Conservation (phyloP, 345 rosid species). For the Citrus sp. region DNA sequence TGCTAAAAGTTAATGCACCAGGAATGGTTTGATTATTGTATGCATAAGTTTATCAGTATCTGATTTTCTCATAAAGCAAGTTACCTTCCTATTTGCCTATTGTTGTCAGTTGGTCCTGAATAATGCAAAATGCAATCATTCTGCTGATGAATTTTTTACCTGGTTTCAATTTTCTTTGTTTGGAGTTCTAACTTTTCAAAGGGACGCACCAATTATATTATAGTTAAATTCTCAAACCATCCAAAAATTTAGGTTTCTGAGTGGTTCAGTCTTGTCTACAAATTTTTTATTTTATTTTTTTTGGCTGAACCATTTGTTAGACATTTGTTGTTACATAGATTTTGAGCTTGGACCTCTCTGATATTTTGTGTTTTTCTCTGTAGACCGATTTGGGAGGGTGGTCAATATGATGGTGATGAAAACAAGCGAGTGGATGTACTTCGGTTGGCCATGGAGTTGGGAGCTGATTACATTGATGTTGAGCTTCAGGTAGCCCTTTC, state of each 20-base stretch:
- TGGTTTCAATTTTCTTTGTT: not conserved
- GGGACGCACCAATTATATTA: not conserved
- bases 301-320: not conserved
- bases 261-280: not conserved
- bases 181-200: not conserved
- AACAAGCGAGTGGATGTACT: constrained; percentile 56
- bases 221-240: not conserved
- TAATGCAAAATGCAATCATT: not conserved
- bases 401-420: constrained; percentile 87
- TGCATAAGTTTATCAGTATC: not conserved
- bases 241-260: not conserved
- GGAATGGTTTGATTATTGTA: not conserved
- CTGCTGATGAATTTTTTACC: not conserved
- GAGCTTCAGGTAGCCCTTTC: constrained; percentile 75
- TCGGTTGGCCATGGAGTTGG: constrained; percentile 79
- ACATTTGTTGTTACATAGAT: not conserved
- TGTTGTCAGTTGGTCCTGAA: not conserved
- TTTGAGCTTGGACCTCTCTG: constrained; percentile 7
- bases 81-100: not conserved
- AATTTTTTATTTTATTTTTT: not conserved
- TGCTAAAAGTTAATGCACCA: not conserved
- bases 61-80: not conserved
- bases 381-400: constrained; percentile 98
- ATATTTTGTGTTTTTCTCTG: constrained; percentile 13
- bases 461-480: constrained; percentile 92